Evolutionary conservation across 176 grass and related monocot species (phyloP).

Genomic region (Thinopyrum elongatum): DNA sequence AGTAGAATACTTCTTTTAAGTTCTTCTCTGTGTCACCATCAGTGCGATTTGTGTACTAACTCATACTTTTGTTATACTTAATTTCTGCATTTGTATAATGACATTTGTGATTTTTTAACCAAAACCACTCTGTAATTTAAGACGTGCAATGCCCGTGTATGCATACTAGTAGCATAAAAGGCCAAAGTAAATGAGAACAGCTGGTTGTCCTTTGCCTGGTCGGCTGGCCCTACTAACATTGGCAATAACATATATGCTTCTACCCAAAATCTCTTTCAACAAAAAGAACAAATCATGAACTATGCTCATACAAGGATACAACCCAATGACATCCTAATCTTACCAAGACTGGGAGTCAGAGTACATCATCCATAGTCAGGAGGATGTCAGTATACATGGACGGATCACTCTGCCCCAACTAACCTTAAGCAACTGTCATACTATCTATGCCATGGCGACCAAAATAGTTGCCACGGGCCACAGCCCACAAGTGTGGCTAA

Average conservation of each 20-base stretch:
- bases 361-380: neutral
- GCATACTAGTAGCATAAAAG: neutral
- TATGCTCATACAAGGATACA: neutral
- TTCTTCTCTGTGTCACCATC: too few relatives aligned
- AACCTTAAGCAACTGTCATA: neutral
- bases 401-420: neutral
- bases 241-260: neutral
- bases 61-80: too few relatives aligned
- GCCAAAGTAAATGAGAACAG: neutral
- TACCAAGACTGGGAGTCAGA: neutral
- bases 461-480: neutral
- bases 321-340: neutral
- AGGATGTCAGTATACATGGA: neutral
- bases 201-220: neutral
- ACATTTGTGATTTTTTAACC: too few relatives aligned
- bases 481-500: neutral
- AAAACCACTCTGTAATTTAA: too few relatives aligned
- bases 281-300: neutral
- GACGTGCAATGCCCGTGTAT: too few relatives aligned
- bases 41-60: too few relatives aligned
- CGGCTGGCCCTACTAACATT: slow-evolving; percentile 8
- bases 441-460: neutral
- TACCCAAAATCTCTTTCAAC: neutral
- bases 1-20: too few relatives aligned
- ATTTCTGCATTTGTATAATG: too few relatives aligned